phyloP scores from a whole-genome alignment of 257 asterid genomes.

The Asclepias syriaca region DNA sequence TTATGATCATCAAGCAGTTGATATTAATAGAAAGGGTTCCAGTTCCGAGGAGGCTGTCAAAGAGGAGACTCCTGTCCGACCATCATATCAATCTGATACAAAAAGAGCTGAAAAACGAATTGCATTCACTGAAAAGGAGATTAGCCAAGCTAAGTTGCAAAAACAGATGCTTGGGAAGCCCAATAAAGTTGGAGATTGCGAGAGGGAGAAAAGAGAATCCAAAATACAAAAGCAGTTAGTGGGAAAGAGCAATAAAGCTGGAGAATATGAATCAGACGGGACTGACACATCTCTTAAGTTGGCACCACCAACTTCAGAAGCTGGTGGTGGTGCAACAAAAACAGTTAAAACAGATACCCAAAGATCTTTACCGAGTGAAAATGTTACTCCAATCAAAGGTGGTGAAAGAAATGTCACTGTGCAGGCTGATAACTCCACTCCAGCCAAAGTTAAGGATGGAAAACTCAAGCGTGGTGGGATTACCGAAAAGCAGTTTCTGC shows the following conservation, averaged over 20 bases:
- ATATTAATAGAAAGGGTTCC: conserved; percentile 40
- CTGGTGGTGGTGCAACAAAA: conserved; percentile 50
- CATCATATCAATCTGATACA: conserved; percentile 31
- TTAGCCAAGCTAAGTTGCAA: conserved; percentile 26
- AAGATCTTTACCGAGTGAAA: conserved; percentile 25
- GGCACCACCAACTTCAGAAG: conserved; percentile 52
- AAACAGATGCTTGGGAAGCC: conserved; percentile 27
- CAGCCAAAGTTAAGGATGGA: conserved; percentile 23
- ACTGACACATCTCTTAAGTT: conserved; percentile 60
- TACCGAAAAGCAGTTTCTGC: conserved; percentile 87
- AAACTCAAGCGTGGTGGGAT: conserved; percentile 71
- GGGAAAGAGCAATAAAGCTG: conserved; percentile 35
- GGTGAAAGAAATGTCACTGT: conserved; percentile 24
- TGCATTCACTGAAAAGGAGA: conserved; percentile 30
- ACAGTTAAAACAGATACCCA: conserved; percentile 51
- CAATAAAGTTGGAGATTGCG: conserved; percentile 30
- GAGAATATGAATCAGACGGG: conserved; percentile 39
- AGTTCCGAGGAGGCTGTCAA: conserved; percentile 35
- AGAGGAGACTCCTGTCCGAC: conserved; percentile 28
- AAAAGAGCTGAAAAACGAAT: conserved; percentile 41
- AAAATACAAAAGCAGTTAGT: conserved; percentile 33
- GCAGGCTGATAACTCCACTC: conserved; percentile 19
- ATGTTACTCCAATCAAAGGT: conserved; percentile 32
- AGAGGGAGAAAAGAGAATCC: conserved; percentile 31
- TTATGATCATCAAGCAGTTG: conserved; percentile 38